A percentile compares a stretch with the other conserved stretches of the same genome.
Conservation (phyloP, 305 asterid genomes). For the Fraxinus velutina region DNA sequence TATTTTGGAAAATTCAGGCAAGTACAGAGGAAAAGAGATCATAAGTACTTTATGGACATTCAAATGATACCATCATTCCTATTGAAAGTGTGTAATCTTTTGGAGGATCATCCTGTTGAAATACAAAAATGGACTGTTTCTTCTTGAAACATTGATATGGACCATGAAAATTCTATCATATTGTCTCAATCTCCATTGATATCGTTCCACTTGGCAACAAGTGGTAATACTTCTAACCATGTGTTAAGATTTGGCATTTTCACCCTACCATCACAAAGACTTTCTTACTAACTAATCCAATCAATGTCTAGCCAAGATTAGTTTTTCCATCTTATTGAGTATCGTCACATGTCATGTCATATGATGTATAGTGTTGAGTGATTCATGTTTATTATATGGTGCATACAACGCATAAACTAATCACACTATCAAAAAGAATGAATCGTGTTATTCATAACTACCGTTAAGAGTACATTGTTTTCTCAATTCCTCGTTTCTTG, state of each 20-base stretch:
- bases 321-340: not conserved
- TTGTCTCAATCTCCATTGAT: not conserved
- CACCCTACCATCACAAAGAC: not conserved
- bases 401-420: not conserved
- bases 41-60: not conserved
- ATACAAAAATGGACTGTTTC: not conserved
- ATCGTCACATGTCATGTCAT: not conserved
- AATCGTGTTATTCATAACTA: not conserved
- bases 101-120: not conserved
- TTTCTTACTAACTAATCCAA: not conserved
- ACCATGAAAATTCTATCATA: not conserved
- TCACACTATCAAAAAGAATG: not conserved
- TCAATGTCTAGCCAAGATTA: not conserved
- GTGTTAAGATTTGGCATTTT: not conserved
- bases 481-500: not conserved
- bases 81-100: not conserved
- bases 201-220: not conserved
- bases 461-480: not conserved
- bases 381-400: not conserved
- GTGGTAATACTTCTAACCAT: constrained; percentile 15
- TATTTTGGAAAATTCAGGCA: not conserved
- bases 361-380: not conserved
- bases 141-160: not conserved
- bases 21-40: not conserved
- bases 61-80: not conserved